These are phyloP conservation scores for Lumnitzera racemosa DNA, from an alignment of 345 rosid species.

Conservation along the genomic window DNA sequence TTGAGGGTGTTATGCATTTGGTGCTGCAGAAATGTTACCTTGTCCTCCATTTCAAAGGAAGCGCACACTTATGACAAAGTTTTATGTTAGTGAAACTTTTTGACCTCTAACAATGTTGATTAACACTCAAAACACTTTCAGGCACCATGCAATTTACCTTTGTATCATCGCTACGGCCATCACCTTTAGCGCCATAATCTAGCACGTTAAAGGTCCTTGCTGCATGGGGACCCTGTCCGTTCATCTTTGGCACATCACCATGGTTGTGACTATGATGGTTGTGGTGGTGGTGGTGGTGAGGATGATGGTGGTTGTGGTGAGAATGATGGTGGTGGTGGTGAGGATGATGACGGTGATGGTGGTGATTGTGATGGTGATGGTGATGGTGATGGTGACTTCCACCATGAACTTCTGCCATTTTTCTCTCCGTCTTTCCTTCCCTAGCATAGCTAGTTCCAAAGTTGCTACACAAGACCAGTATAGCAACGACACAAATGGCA, in stretches of 20 bases:
- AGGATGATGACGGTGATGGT: too few relatives aligned
- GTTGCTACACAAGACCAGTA: constrained; percentile 23
- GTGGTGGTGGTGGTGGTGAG: too few relatives aligned
- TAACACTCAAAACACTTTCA: too few relatives aligned
- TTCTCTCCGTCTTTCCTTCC: constrained; percentile 29
- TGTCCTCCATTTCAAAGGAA: too few relatives aligned
- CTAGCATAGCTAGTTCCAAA: constrained; percentile 41
- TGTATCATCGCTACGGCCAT: constrained; percentile 65
- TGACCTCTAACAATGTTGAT: too few relatives aligned
- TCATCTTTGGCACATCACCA: constrained; percentile 7
- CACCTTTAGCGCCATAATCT: constrained; percentile 75
- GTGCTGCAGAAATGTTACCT: too few relatives aligned
- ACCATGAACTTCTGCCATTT: constrained; percentile 3
- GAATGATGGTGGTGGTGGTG: too few relatives aligned
- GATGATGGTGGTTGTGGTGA: too few relatives aligned
- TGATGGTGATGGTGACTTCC: constrained; percentile 7
- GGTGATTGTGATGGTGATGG: too few relatives aligned
- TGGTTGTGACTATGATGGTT: not conserved
- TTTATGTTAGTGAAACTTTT: too few relatives aligned
- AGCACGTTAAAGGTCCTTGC: constrained; percentile 37
- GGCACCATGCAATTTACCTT: constrained; percentile 30
- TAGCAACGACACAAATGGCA: constrained; percentile 17
- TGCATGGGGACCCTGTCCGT: constrained; percentile 1
- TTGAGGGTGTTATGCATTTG: too few relatives aligned
- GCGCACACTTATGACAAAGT: too few relatives aligned